Conservation (phyloP, 345 rosid genomes). For the Murraya paniculata region DNA sequence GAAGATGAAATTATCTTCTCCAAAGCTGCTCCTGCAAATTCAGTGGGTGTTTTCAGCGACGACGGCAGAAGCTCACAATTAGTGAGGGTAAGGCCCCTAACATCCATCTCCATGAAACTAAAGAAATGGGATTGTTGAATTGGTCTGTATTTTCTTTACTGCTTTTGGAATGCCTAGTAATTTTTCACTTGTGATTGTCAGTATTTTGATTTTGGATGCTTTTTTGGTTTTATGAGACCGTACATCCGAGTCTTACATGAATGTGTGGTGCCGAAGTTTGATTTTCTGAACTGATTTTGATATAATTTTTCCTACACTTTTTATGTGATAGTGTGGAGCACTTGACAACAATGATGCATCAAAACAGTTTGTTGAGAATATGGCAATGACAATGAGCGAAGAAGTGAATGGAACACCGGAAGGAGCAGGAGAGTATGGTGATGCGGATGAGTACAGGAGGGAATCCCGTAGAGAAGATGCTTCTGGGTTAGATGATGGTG, state of each 20-base stretch:
- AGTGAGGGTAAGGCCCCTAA: constrained; percentile 44
- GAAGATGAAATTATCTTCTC: constrained; percentile 31
- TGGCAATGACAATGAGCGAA: constrained; percentile 48
- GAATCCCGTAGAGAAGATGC: constrained; percentile 31
- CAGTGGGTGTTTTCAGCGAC: constrained; percentile 47
- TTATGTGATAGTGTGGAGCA: constrained; percentile 43
- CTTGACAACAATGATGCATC: constrained; percentile 36
- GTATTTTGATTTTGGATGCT: not conserved
- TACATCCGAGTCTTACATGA: not conserved
- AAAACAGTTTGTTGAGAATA: constrained; percentile 35
- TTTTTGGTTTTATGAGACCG: not conserved
- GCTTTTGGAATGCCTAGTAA: not conserved
- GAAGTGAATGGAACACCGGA: constrained; percentile 73
- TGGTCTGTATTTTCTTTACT: not conserved
- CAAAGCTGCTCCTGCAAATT: constrained; percentile 38
- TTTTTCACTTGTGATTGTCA: not conserved
- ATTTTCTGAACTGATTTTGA: not conserved
- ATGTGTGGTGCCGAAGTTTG: not conserved
- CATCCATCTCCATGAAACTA: not conserved
- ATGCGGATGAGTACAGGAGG: constrained; percentile 27
- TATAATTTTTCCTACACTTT: not conserved
- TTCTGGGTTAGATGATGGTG: constrained; percentile 37
- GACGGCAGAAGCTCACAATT: constrained; percentile 51
- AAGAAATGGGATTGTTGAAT: not conserved
- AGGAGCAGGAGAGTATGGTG: constrained; percentile 30